These are phyloP conservation scores for Neonectria magnoliae DNA, from an alignment of 2,329 filamentous ascomycete genomes.

Conservation along the genomic window DNA sequence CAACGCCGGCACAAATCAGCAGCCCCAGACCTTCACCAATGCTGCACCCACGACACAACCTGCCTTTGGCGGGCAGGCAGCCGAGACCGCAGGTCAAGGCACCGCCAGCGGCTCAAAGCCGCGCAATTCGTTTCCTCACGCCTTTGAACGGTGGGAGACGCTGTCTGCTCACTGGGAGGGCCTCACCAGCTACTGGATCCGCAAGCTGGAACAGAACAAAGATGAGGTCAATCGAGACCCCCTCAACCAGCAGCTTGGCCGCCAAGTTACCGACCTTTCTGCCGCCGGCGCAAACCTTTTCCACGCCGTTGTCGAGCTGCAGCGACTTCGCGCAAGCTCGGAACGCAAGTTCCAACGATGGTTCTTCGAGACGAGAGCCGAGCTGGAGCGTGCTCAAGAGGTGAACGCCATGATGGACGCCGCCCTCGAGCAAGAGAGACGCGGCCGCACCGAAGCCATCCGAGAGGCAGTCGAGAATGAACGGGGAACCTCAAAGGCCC, in stretches of 20 bases:
- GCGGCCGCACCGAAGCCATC: conserved; percentile 73
- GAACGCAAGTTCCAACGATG: conserved; percentile 98
- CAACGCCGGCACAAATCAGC: conserved; percentile 28
- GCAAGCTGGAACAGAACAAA: conserved; percentile 88
- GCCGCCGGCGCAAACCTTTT: conserved; percentile 97
- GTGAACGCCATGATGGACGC: conserved; percentile 82
- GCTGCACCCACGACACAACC: conserved; percentile 31
- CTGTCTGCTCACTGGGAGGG: conserved; percentile 98
- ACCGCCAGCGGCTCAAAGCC: conserved; percentile 49
- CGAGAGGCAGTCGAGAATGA: conserved; percentile 73
- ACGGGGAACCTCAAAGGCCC: conserved; percentile 76
- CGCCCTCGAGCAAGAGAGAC: conserved; percentile 78
- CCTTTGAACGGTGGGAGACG: conserved; percentile 97
- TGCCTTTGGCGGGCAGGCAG: conserved; percentile 28
- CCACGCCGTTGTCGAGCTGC: conserved; percentile 95
- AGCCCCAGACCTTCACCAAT: conserved; percentile 37
- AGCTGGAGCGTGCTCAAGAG: conserved; percentile 87
- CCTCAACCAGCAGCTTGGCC: conserved; percentile 85
- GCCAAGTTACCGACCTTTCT: conserved; percentile 96
- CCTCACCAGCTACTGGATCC: conserved; percentile 96
- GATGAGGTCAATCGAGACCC: conserved; percentile 86
- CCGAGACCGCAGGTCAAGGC: conserved; percentile 32
- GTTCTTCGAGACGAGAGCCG: conserved; percentile 94
- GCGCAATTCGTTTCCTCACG: conserved; percentile 87
- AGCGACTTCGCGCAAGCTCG: conserved; percentile 91